Conservation (phyloP, 306 rosid genomes). For the Trichosanthes truncata region DNA sequence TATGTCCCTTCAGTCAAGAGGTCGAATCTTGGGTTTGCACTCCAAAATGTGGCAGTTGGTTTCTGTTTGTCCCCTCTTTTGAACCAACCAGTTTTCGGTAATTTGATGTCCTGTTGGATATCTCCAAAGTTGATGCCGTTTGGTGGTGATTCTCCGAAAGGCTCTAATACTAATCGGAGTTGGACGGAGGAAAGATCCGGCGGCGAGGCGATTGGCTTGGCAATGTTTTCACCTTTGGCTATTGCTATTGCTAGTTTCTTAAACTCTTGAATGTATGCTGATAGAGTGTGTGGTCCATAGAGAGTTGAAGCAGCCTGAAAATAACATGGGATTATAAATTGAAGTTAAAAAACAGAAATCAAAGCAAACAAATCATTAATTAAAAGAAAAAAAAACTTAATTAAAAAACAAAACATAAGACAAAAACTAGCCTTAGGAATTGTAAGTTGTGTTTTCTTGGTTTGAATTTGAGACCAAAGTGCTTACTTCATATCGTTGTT, state of each 20-base stretch:
- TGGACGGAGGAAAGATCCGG: conserved; percentile 62
- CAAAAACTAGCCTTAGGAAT: not conserved
- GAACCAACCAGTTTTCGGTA: conserved; percentile 45
- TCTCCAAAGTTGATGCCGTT: conserved; percentile 47
- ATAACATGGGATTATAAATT: not conserved
- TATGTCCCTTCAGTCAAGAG: conserved; percentile 72
- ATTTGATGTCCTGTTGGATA: conserved; percentile 41
- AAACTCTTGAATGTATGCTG: conserved; percentile 80
- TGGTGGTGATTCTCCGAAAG: conserved; percentile 41
- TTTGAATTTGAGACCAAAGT: not conserved
- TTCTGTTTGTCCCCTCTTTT: conserved; percentile 35
- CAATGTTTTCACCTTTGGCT: conserved; percentile 37
- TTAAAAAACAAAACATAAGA: not conserved
- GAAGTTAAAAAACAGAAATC: not conserved
- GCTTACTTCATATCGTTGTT: conserved; percentile 70
- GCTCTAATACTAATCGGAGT: conserved; percentile 20
- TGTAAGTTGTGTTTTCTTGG: too few relatives aligned
- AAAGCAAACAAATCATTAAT: not conserved
- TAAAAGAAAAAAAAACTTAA: not conserved
- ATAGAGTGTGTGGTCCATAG: conserved; percentile 78
- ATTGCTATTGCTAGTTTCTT: conserved; percentile 61
- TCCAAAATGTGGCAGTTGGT: conserved; percentile 57
- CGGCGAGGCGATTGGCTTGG: conserved; percentile 34
- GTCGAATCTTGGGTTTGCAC: conserved; percentile 68
- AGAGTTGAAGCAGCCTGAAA: conserved; percentile 78